Percentiles rank a stretch among this genome's conserved stretches.
Conservation (phyloP, 192 early-diverging fungal species). For the Coemansia sp. region DNA sequence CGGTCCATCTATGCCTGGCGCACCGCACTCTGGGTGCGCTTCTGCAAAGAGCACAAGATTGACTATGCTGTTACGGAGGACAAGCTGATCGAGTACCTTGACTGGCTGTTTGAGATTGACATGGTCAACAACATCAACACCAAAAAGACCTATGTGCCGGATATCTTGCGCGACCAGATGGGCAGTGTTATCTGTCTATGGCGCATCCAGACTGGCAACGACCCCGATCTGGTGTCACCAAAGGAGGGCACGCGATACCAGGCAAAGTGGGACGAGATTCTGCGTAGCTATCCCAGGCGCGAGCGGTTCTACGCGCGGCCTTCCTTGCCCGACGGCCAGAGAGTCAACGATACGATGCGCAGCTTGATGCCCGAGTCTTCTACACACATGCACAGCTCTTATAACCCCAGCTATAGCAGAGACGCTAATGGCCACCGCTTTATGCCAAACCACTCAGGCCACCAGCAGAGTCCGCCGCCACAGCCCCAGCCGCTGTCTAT, state of each 20-base stretch:
- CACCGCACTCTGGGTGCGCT: constrained; percentile 48
- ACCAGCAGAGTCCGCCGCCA: neutral
- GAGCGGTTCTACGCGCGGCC: constrained; percentile 33
- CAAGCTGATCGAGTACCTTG: constrained; percentile 43
- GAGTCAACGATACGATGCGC: neutral
- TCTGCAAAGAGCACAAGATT: constrained; percentile 36
- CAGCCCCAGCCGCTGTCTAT: neutral
- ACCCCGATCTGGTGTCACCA: constrained; percentile 46
- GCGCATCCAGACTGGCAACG: constrained; percentile 50
- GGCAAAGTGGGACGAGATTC: constrained; percentile 53
- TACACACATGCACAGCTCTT: neutral
- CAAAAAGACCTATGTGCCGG: constrained; percentile 52
- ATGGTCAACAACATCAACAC: constrained; percentile 53
- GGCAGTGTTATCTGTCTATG: constrained; percentile 52
- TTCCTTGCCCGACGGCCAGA: constrained; percentile 7
- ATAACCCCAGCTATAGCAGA: neutral
- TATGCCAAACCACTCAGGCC: neutral
- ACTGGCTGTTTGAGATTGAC: constrained; percentile 53
- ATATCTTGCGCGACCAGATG: constrained; percentile 53
- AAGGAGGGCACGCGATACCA: constrained; percentile 52
- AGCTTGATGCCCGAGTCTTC: neutral
- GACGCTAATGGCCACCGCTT: neutral
- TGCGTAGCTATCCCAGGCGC: constrained; percentile 46
- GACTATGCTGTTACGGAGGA: constrained; percentile 46
- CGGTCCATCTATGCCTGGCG: constrained; percentile 53